Percentiles rank a stretch among this genome's conserved stretches.
Conservation (phyloP, 2,329 filamentous ascomycete species). For the Neoascochyta sp. region DNA sequence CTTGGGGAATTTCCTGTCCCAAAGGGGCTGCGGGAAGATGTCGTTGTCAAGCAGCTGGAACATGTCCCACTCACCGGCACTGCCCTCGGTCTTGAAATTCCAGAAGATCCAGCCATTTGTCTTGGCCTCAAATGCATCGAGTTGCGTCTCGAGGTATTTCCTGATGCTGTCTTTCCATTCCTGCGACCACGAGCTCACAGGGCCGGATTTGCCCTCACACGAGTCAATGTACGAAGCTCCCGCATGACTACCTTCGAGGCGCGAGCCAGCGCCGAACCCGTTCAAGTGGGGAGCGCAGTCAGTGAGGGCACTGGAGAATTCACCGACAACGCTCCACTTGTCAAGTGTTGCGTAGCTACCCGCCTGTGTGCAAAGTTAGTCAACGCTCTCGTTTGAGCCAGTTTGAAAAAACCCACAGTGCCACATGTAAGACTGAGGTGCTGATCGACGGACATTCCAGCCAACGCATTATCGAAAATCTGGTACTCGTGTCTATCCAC, state of each 20-base stretch:
- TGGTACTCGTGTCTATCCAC: slow-evolving; percentile 69
- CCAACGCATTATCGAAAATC: slow-evolving; percentile 53
- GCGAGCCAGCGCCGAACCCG: slow-evolving; percentile 49
- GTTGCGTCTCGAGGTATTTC: slow-evolving; percentile 53
- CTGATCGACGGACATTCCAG: slow-evolving; percentile 48
- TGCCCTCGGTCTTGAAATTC: slow-evolving; percentile 55
- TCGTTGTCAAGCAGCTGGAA: slow-evolving; percentile 49
- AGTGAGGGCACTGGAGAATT: slow-evolving; percentile 65
- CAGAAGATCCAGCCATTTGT: slow-evolving; percentile 56
- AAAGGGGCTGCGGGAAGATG: slow-evolving; percentile 46
- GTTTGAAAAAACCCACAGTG: slow-evolving; percentile 45
- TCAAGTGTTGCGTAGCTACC: slow-evolving; percentile 50
- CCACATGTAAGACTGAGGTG: slow-evolving; percentile 58
- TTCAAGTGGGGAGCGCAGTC: slow-evolving; percentile 52
- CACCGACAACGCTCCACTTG: slow-evolving; percentile 63
- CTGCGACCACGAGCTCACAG: slow-evolving; percentile 48
- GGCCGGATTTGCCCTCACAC: slow-evolving; percentile 51
- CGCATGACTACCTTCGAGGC: slow-evolving; percentile 55
- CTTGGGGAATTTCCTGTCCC: slow-evolving; percentile 26
- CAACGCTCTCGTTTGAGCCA: too few species aligned
- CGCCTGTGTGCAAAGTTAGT: slow-evolving; percentile 6
- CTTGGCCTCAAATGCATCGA: slow-evolving; percentile 51
- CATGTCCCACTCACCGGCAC: slow-evolving; percentile 52
- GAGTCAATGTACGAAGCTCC: slow-evolving; percentile 50
- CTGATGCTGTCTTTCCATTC: slow-evolving; percentile 46